These are phyloP conservation scores for Alternaria rosae DNA, from an alignment of 2,329 filamentous ascomycete species.

Conservation along the genomic window DNA sequence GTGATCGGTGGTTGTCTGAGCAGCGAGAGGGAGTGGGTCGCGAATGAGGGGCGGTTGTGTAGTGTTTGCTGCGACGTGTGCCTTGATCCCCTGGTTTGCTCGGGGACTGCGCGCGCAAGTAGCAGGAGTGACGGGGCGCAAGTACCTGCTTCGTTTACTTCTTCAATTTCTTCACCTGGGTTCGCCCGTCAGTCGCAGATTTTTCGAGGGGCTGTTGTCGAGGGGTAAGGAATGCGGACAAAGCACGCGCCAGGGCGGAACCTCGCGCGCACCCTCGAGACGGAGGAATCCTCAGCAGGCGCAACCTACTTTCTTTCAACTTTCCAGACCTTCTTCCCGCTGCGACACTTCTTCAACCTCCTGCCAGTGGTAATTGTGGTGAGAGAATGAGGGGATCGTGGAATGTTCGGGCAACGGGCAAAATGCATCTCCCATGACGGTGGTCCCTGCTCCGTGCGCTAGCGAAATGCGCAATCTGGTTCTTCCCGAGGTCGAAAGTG, in stretches of 20 bases:
- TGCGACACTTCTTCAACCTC: slow-evolving; percentile 51
- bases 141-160: slow-evolving; percentile 41
- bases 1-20: slow-evolving; percentile 12
- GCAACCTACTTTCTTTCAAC: slow-evolving; percentile 43
- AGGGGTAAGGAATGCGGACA: slow-evolving; percentile 34
- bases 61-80: slow-evolving; percentile 30
- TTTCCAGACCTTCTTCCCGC: slow-evolving; percentile 53
- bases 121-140: slow-evolving; percentile 10
- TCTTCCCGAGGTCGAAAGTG: slow-evolving; percentile 33
- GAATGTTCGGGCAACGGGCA: slow-evolving; percentile 31
- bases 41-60: slow-evolving; percentile 25
- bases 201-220: slow-evolving; percentile 36
- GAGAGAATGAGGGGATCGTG: slow-evolving; percentile 30
- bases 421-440: slow-evolving; percentile 34
- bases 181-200: slow-evolving; percentile 37
- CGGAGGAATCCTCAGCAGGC: neutral
- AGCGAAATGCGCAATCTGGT: slow-evolving; percentile 35
- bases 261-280: slow-evolving; percentile 11
- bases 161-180: slow-evolving; percentile 46
- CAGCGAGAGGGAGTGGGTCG: slow-evolving; percentile 23
- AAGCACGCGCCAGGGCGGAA: slow-evolving; percentile 28
- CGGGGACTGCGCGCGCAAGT: slow-evolving; percentile 6
- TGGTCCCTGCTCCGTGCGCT: slow-evolving; percentile 33
- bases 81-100: slow-evolving; percentile 9
- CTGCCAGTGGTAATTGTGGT: slow-evolving; percentile 37